Evolutionary conservation across 345 rosid species (phyloP), one percentile per base, ranked within the genome.

Genomic region (Chamaenerion angustifolium): DNA sequence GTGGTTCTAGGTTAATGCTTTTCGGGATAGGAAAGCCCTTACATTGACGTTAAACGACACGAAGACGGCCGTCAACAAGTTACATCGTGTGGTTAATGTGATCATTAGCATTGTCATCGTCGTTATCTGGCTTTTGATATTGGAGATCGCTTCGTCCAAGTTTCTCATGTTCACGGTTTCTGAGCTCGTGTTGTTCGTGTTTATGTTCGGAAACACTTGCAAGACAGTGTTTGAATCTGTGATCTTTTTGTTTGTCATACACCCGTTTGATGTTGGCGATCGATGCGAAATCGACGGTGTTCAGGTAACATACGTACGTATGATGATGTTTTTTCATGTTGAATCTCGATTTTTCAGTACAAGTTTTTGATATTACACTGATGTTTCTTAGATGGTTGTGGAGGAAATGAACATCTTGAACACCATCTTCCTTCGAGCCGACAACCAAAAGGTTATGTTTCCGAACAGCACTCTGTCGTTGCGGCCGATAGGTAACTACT

Each of bases 341-440:
- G n/a, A n/a, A n/a, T 2, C 27, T 2, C 27, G 27, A 23, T 23
- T 23, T 5, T 23, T 23, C 27, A 23, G 27, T 23, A 23, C n/a
- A n/a, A n/a, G n/a, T n/a, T n/a, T n/a, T n/a, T n/a, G n/a, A n/a
- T n/a, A n/a, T n/a, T n/a, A n/a, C n/a, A n/a, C 25, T 21, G 25
- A 21, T 21, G 25, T 4, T 21, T 21, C 25, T 4, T 31, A 82
- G 88, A 19, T 79, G 69, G 59, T 87, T 21, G 98, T 92, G 43
- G 96, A 92, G 64, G 98, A 90, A 62, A 90, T 92, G 96, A 87
- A 92, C 69, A 76, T 92, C 58, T 61, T 92, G 42, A 92, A 93
- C 0, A 92, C 96, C 0, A 64, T 84, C 3, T 92, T 92, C 63
- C 58, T 92, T 57, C 78, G 96, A 75, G 73, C 49, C 10, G 98